A percentile compares a stretch with the other conserved stretches of the same genome.
phyloP scores from a whole-genome alignment of 768 basidiomycete genomes.

The Tulasnella sp. region DNA sequence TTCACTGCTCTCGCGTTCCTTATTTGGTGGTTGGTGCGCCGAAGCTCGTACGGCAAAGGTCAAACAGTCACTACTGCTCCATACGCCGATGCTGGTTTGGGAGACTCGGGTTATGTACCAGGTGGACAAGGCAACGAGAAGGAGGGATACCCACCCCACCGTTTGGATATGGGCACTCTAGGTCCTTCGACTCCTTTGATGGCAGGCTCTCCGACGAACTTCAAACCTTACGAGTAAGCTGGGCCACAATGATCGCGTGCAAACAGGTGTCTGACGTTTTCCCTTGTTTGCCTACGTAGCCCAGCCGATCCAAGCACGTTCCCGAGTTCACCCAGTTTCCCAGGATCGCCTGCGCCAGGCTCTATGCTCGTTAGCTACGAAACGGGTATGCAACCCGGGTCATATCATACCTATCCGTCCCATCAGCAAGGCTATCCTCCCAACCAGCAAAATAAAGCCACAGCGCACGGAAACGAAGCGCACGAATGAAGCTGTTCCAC shows the following conservation, averaged over 20 bases:
- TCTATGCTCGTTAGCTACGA: slow-evolving; percentile 12
- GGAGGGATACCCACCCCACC: background rate
- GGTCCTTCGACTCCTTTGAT: background rate
- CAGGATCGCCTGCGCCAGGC: background rate
- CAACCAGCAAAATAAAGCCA: background rate
- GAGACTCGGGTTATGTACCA: background rate
- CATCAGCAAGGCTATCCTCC: background rate
- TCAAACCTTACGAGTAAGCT: slow-evolving; percentile 30
- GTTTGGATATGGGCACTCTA: slow-evolving; percentile 29
- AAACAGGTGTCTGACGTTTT: slow-evolving; percentile 1
- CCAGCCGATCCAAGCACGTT: slow-evolving; percentile 24
- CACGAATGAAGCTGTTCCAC: too few relatives aligned
- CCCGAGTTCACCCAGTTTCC: background rate
- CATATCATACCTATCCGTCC: background rate
- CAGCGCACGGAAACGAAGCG: too few relatives aligned
- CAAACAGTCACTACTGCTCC: slow-evolving; percentile 28
- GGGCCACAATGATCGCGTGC: background rate
- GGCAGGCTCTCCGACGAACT: background rate
- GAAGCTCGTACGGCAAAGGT: slow-evolving; percentile 23
- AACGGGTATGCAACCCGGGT: background rate
- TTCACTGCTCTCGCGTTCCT: slow-evolving; percentile 4
- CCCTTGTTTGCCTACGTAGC: background rate
- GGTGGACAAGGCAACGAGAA: background rate
- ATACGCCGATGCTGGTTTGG: background rate
- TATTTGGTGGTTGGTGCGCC: background rate